Conservation (phyloP, 257 asterid species). For the Cruciata laevipes region DNA sequence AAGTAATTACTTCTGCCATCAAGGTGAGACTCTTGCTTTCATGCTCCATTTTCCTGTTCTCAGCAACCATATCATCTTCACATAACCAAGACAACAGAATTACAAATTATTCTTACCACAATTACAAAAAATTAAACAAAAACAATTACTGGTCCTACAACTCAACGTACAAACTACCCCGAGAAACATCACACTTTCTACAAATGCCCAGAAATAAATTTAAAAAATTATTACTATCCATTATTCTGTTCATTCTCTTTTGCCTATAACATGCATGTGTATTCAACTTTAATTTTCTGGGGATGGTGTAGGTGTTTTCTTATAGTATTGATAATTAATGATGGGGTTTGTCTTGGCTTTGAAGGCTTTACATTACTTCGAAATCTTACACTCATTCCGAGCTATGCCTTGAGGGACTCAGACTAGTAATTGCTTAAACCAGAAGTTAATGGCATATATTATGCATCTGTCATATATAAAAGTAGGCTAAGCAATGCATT, state of each 20-base stretch:
- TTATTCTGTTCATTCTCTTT: slow-evolving; percentile 4
- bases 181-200: too few relatives aligned
- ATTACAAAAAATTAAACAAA: too few relatives aligned
- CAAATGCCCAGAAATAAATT: too few relatives aligned
- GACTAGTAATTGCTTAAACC: too few relatives aligned
- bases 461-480: background rate
- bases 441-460: background rate
- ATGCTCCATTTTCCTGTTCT: slow-evolving; percentile 10
- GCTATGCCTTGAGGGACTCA: too few relatives aligned
- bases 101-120: too few relatives aligned
- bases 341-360: background rate
- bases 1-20: slow-evolving; percentile 67
- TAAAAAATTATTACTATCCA: background rate
- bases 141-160: too few relatives aligned
- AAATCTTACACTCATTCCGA: background rate
- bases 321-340: background rate
- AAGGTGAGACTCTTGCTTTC: slow-evolving; percentile 41
- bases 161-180: too few relatives aligned
- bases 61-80: too few relatives aligned
- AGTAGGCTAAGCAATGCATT: background rate
- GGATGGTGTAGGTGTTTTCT: background rate
- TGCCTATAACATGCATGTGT: background rate
- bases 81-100: too few relatives aligned
- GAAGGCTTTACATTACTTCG: background rate
- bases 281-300: background rate